Evolutionary conservation across 495 filamentous ascomycete genomes (phyloP), one percentile per base, ranked within the genome.

Genomic region (Cairneyella variabilis): DNA sequence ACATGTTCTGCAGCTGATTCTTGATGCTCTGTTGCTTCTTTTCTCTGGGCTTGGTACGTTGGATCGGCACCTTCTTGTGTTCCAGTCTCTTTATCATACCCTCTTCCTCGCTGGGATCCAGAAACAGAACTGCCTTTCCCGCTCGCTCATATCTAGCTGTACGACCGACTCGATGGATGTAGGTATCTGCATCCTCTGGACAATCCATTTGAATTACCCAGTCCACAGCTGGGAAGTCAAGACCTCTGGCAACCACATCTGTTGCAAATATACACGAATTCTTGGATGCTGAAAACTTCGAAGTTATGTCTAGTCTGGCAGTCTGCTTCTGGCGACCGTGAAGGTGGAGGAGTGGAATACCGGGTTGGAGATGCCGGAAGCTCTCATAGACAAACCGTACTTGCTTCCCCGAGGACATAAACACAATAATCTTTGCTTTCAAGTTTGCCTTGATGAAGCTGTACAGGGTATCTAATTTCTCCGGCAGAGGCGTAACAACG

Each of bases 151-250:
- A 96, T n/a, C 93, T 82, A 2, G 93, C 93, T 21, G 93, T 99
- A 14, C 93, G 83, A 14, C 93, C 93, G 11, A 97, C 95, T 46
- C 93, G 84, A 67, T 98, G 93, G 57, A 98, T 98, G 57, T 98
- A 98, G 0, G 93, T 97, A 56, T 96, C 93, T 1, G 86, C 87
- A 68, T 98, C 93, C 69, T 98, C 93, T 0, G 93, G 93, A 55
- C 90, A 95, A 66, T 98, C 93, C 23, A 90, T 69, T 63, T 98
- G 93, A 40, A 97, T 84, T 9, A 98, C 93, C 91, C 93, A 98
- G 66, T 97, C 93, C 1, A 98, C 91, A 11, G 91, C 89, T 0
- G 93, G 93, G 65, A 98, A 97, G 65, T 98, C 93, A 8, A 98
- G 76, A 48, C 93, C 93, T 59, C 93, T 79, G 0, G 93, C 93